phyloP scores from a whole-genome alignment of 345 rosid species.

The Populus euphratica region DNA sequence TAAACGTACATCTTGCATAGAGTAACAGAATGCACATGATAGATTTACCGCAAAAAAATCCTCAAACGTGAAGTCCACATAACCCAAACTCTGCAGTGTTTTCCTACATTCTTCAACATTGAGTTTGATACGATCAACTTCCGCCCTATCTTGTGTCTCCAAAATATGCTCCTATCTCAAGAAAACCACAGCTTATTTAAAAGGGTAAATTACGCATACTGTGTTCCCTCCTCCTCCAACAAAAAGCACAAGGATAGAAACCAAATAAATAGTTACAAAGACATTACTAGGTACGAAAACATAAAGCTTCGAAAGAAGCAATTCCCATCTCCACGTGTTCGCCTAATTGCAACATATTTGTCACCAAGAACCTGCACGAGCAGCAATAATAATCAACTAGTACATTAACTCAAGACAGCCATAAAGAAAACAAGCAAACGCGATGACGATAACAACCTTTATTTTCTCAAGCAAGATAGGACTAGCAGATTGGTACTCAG shows the following conservation, averaged over 20 bases:
- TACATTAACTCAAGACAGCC: not conserved
- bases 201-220: not conserved
- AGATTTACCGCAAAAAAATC: constrained; percentile 83
- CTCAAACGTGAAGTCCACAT: constrained; percentile 90
- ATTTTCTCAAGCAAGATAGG: constrained; percentile 88
- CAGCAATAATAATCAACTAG: not conserved
- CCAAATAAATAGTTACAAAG: not conserved
- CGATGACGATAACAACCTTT: constrained; percentile 43
- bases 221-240: constrained; percentile 2
- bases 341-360: constrained; percentile 69
- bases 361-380: constrained; percentile 57
- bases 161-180: constrained; percentile 68
- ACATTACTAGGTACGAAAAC: constrained; percentile 91
- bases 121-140: constrained; percentile 75
- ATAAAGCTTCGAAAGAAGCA: constrained; percentile 96
- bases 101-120: constrained; percentile 89
- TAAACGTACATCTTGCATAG: not conserved
- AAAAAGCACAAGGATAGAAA: constrained; percentile 6
- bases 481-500: constrained; percentile 83
- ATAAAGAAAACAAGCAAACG: not conserved
- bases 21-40: not conserved
- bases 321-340: constrained; percentile 97
- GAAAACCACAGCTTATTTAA: constrained; percentile 9
- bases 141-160: constrained; percentile 73
- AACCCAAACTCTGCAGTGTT: constrained; percentile 86